phyloP scores from a whole-genome alignment of 1,284 basidiomycete species.

The Mycena citricolor region DNA sequence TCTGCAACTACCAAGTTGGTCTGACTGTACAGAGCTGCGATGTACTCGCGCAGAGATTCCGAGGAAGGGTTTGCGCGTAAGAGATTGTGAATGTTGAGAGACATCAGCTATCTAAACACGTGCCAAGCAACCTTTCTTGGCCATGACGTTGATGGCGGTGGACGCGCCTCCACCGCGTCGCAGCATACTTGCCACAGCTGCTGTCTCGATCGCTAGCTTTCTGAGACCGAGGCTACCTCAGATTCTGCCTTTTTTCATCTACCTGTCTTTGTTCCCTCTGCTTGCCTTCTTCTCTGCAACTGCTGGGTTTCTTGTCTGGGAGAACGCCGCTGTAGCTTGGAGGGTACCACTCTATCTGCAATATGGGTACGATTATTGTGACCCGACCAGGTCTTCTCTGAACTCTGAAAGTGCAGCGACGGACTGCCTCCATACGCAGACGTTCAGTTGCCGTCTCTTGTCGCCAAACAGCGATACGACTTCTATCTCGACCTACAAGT shows the following conservation, averaged over 20 bases:
- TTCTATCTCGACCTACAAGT: slow-evolving; percentile 65
- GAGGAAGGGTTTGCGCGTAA: slow-evolving; percentile 47
- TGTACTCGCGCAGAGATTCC: slow-evolving; percentile 40
- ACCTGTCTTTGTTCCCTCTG: slow-evolving; percentile 59
- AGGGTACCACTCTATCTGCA: slow-evolving; percentile 63
- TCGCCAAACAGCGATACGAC: slow-evolving; percentile 65
- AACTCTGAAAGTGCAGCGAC: slow-evolving; percentile 48
- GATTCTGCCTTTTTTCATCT: slow-evolving; percentile 61
- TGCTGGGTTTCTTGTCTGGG: slow-evolving; percentile 74
- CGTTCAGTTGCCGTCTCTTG: slow-evolving; percentile 47
- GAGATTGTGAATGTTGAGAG: slow-evolving; percentile 42
- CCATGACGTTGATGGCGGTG: slow-evolving; percentile 12
- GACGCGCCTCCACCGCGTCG: slow-evolving; percentile 22
- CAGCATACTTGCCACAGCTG: slow-evolving; percentile 20
- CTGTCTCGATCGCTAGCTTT: slow-evolving; percentile 25
- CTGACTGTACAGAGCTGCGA: slow-evolving; percentile 39
- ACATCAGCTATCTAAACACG: no score
- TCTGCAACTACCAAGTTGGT: slow-evolving; percentile 24
- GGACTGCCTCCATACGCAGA: slow-evolving; percentile 61
- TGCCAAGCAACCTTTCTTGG: no score
- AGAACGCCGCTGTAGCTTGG: slow-evolving; percentile 66
- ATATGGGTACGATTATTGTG: slow-evolving; percentile 59
- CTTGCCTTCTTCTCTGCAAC: slow-evolving; percentile 56
- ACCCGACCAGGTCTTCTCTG: slow-evolving; percentile 3
- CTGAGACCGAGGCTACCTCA: slow-evolving; percentile 54